A percentile compares a stretch with the other conserved stretches of the same genome.
These are phyloP conservation scores for Mycena metata DNA, from an alignment of 768 basidiomycete genomes.

Conservation along the genomic window DNA sequence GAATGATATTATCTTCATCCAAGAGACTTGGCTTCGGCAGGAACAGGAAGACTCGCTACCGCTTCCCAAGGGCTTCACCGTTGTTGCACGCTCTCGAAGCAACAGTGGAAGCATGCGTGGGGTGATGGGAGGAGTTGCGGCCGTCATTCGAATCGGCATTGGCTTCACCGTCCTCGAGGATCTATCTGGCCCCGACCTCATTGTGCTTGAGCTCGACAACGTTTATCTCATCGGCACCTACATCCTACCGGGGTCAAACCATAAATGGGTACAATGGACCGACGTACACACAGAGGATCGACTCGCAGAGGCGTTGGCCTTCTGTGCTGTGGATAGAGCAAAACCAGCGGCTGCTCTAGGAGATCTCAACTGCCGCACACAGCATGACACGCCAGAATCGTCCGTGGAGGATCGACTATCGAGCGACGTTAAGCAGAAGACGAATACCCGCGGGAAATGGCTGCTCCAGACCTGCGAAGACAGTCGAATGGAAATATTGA, in stretches of 20 bases:
- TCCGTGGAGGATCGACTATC: neutral
- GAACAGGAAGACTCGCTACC: neutral
- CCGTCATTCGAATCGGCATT: neutral
- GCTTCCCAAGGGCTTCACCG: neutral
- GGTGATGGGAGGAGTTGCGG: neutral
- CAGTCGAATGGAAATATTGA: slow-evolving; percentile 1
- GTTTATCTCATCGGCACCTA: slow-evolving; percentile 6
- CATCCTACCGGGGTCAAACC: neutral
- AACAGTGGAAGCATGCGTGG: neutral
- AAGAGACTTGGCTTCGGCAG: slow-evolving; percentile 14
- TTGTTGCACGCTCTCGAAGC: neutral
- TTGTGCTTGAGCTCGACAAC: neutral
- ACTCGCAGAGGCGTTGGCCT: neutral
- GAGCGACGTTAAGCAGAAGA: neutral
- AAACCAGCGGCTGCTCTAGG: neutral
- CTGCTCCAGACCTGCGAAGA: neutral
- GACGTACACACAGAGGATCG: neutral
- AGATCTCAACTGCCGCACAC: neutral
- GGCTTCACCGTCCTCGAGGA: neutral
- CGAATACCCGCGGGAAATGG: slow-evolving; percentile 4
- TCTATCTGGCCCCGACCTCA: slow-evolving; percentile 10
- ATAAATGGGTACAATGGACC: neutral
- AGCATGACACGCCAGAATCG: neutral
- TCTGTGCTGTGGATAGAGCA: neutral
- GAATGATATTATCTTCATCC: slow-evolving; percentile 9